Evolutionary conservation across 192 early-diverging fungal genomes (phyloP).

Genomic region (Pilobolus umbonatus): DNA sequence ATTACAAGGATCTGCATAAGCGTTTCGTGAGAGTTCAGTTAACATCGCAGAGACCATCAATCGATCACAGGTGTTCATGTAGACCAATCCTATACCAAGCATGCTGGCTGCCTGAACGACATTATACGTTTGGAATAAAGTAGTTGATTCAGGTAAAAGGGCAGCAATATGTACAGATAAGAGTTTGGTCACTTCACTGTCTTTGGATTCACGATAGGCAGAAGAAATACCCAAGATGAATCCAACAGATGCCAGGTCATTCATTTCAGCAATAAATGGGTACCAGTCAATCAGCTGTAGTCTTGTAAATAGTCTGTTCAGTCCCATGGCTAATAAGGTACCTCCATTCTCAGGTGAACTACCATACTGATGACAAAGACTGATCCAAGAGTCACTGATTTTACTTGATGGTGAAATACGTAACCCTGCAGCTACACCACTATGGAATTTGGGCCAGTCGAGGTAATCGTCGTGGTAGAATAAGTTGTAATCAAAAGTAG

Average conservation of each 20-base stretch:
- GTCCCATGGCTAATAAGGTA: constrained; percentile 75
- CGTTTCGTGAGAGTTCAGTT: constrained; percentile 49
- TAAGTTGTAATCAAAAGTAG: constrained; percentile 43
- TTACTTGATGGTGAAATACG: constrained; percentile 52
- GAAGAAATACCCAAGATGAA: constrained; percentile 73
- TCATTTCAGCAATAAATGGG: constrained; percentile 63
- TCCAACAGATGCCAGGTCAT: constrained; percentile 65
- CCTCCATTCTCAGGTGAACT: constrained; percentile 67
- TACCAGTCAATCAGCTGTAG: constrained; percentile 49
- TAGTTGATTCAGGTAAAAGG: constrained; percentile 53
- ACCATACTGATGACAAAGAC: constrained; percentile 59
- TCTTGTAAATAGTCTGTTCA: constrained; percentile 68
- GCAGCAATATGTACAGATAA: constrained; percentile 75
- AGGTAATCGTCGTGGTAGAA: constrained; percentile 38
- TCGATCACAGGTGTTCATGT: constrained; percentile 62
- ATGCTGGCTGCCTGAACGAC: constrained; percentile 65
- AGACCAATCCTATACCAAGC: constrained; percentile 74
- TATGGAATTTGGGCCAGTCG: constrained; percentile 86
- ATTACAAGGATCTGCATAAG: constrained; percentile 17
- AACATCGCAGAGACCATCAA: constrained; percentile 73
- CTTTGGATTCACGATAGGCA: constrained; percentile 62
- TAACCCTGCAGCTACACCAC: constrained; percentile 77
- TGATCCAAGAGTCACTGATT: constrained; percentile 76
- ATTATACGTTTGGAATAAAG: constrained; percentile 58
- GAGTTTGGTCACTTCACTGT: constrained; percentile 59